Percentiles rank a stretch among this genome's conserved stretches.
These are phyloP conservation scores for Cystobasidium slooffiae DNA, from an alignment of 1,284 basidiomycete species.

Conservation along the genomic window DNA sequence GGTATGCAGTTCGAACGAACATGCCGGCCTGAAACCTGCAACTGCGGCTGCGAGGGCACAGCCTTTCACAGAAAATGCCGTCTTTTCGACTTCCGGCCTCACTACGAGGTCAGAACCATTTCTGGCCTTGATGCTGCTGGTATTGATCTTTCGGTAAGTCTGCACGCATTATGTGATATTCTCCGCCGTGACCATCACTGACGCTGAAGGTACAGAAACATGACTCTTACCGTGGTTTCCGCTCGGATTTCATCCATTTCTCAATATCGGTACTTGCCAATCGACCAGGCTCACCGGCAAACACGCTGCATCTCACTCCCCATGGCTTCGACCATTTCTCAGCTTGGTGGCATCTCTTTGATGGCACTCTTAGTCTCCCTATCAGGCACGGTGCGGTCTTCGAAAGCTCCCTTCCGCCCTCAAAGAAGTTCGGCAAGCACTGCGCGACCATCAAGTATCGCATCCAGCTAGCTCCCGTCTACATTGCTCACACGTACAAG, in stretches of 20 bases:
- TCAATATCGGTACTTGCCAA: constrained; percentile 83
- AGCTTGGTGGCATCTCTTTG: constrained; percentile 88
- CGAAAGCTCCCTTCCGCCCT: constrained; percentile 70
- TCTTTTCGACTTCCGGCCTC: constrained; percentile 78
- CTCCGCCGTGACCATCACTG: background rate
- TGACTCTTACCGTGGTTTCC: constrained; percentile 87
- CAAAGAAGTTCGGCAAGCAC: constrained; percentile 87
- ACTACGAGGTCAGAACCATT: constrained; percentile 75
- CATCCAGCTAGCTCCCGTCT: constrained; percentile 75
- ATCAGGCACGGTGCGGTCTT: constrained; percentile 85
- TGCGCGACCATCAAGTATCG: constrained; percentile 93
- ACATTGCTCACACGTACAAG: constrained; percentile 84
- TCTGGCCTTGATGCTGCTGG: constrained; percentile 54
- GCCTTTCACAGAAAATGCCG: constrained; percentile 80
- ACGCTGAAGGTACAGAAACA: constrained; percentile 51
- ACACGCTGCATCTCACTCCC: constrained; percentile 85
- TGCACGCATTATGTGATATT: background rate
- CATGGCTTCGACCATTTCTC: constrained; percentile 88
- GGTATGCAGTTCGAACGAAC: constrained; percentile 83
- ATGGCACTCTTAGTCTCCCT: constrained; percentile 76
- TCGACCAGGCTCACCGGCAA: constrained; percentile 58
- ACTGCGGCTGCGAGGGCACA: constrained; percentile 64
- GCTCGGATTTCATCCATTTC: constrained; percentile 92
- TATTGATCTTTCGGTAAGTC: constrained; percentile 15
- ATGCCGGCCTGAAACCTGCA: constrained; percentile 73